Base-by-base conservation (phyloP, 805 yeast species). In the Diddensiella caesifluorescens region DNA sequence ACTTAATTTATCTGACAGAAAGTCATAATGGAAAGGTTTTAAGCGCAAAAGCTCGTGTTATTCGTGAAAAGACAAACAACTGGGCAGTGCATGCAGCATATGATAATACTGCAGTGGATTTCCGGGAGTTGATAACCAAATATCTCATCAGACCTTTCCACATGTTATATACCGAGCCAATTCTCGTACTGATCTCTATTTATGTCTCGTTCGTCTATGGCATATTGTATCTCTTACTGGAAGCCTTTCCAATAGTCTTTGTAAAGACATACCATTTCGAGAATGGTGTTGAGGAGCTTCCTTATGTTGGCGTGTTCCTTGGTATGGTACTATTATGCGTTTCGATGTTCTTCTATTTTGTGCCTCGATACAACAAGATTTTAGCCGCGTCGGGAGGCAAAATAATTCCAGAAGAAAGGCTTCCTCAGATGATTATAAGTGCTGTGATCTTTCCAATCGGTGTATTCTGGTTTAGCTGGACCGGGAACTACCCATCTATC, bases 381-480 rank as follows among this genome's bases (percentile, higher is more conserved):
- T 67, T 80, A 56, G 62, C 54, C 25, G 67, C 59, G 15, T 76
- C 77, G 53, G 75, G 73, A 30, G 79, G 79, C 38, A 68, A 64
- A 46, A 73, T 77, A 5, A 74, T 80, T 15, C 94, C 96, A 0
- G 95, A 88, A 62, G 82, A 79, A 26, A 77, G 95, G 62, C 68
- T 88, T 44, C 77, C 80, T 13, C 79, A 89, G 25, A 76, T 87
- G 82, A 74, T 85, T 63, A 62, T 73, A 32, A 89, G 95, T 23
- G 79, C 80, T 19, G 49, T 84, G 41, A 57, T 73, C 5, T 85
- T 88, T 67, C 82, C 94, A 22, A 68, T 77, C 40, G 95, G 95
- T 40, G 67, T 87, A 48, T 70, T 87, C 55, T 83, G 95, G 95
- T 70, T 88, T 60, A 76, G 84, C 44, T 88, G 95, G 95, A 68